These are phyloP conservation scores for Aspergillus heteromorphus DNA, from an alignment of 495 filamentous ascomycete species.

Conservation along the genomic window DNA sequence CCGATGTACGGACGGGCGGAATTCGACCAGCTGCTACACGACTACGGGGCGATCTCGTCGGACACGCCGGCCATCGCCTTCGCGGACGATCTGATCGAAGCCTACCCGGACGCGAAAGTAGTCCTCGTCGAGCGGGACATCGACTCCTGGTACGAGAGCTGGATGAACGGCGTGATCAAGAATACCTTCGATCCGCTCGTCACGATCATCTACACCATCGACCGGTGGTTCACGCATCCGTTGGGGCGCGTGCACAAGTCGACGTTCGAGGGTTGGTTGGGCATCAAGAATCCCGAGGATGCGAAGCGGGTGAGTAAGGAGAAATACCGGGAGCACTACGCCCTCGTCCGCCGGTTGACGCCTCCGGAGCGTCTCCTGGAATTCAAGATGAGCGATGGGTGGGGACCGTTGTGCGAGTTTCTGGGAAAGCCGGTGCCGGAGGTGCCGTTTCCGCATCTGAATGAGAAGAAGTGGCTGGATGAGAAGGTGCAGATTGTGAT, in stretches of 20 bases:
- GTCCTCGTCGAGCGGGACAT: conserved; percentile 3
- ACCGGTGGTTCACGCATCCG: not conserved
- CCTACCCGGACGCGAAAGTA: conserved; percentile 7
- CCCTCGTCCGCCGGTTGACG: conserved; percentile 25
- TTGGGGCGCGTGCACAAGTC: not conserved
- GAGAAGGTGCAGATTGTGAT: not conserved
- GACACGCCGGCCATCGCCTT: not conserved
- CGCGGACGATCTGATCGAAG: conserved; percentile 5
- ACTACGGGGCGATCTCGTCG: conserved; percentile 1
- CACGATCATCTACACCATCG: not conserved
- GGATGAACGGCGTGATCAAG: conserved; percentile 5
- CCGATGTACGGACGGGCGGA: conserved; percentile 6
- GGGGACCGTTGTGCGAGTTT: conserved; percentile 33
- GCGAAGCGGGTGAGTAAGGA: not conserved
- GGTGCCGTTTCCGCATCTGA: conserved; percentile 10
- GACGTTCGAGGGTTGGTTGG: not conserved
- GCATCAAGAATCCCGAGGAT: not conserved
- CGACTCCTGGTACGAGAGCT: not conserved
- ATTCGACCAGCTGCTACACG: conserved; percentile 11
- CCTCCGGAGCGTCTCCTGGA: conserved; percentile 38
- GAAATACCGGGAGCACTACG: conserved; percentile 24
- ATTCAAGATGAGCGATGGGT: conserved; percentile 33
- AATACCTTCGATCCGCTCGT: not conserved
- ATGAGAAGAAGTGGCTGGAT: conserved; percentile 4
- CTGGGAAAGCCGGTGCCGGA: conserved; percentile 24